Evolutionary conservation across 2,329 filamentous ascomycete genomes (phyloP).

Genomic region (Fonsecaea erecta): DNA sequence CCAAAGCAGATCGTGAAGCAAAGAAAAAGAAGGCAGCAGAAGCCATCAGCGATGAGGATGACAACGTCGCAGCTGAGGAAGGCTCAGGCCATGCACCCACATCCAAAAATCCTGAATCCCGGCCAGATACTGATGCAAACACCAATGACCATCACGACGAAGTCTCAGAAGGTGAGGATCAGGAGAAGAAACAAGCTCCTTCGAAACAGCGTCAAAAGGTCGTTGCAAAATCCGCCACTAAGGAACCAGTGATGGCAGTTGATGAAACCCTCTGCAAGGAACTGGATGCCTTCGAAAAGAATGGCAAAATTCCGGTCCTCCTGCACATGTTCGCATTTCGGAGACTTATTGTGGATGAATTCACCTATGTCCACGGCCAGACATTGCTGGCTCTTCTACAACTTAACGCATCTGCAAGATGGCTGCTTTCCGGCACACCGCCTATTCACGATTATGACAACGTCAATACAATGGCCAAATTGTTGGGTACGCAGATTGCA

Average conservation of each 20-base stretch:
- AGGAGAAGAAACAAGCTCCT: neutral
- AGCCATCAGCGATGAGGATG: neutral
- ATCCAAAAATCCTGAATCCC: neutral
- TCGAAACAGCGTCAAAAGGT: neutral
- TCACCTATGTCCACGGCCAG: conserved; percentile 59
- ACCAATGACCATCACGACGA: neutral
- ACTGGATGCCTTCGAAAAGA: conserved; percentile 10
- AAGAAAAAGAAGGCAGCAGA: neutral
- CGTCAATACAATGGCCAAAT: conserved; percentile 62
- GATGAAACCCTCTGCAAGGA: conserved; percentile 2
- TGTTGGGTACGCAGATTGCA: conserved; percentile 59
- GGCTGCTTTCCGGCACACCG: conserved; percentile 69
- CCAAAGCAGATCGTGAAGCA: neutral
- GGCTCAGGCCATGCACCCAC: neutral
- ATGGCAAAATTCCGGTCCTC: conserved; percentile 44
- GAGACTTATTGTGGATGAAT: conserved; percentile 68
- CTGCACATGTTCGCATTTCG: conserved; percentile 67
- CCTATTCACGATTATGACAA: conserved; percentile 62
- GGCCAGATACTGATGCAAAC: neutral
- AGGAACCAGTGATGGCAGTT: neutral
- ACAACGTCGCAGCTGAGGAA: neutral
- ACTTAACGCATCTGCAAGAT: conserved; percentile 58
- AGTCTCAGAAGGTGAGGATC: neutral
- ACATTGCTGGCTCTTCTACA: conserved; percentile 51
- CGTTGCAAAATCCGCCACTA: neutral